A percentile compares a stretch with the other conserved stretches of the same genome.
These are phyloP conservation scores for Meyerozyma athensensis DNA, from an alignment of 1,139 yeast species.

Conservation along the genomic window DNA sequence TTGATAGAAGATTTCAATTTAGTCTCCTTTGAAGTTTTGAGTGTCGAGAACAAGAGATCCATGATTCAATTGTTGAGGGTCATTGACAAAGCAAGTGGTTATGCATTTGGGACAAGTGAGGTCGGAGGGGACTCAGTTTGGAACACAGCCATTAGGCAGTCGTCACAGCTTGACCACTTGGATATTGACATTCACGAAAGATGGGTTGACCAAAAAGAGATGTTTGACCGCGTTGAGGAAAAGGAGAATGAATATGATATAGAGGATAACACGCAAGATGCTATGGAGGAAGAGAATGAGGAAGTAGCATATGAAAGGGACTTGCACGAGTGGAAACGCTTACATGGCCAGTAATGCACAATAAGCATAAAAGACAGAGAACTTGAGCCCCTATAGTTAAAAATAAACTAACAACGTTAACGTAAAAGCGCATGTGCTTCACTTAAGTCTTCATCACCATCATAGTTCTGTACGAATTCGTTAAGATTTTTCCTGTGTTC, in stretches of 20 bases:
- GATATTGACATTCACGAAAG: constrained; percentile 83
- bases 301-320: constrained; percentile 74
- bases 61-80: constrained; percentile 78
- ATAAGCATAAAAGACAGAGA: neutral
- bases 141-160: constrained; percentile 90
- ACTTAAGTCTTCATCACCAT: constrained; percentile 47
- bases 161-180: constrained; percentile 48
- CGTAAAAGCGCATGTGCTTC: constrained; percentile 42
- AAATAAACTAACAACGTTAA: too few relatives aligned
- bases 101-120: constrained; percentile 86
- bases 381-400: constrained; percentile 3
- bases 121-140: constrained; percentile 94
- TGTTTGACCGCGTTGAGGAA: constrained; percentile 61
- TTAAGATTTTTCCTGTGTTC: constrained; percentile 47
- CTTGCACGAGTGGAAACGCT: constrained; percentile 57
- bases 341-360: constrained; percentile 15
- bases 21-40: constrained; percentile 82
- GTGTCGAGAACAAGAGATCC: constrained; percentile 86
- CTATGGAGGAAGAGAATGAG: constrained; percentile 38
- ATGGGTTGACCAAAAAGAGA: constrained; percentile 85
- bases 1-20: constrained; percentile 82
- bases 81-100: constrained; percentile 90
- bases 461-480: constrained; percentile 29
- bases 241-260: constrained; percentile 36
- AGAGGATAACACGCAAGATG: constrained; percentile 16